Conservation (phyloP, 225 moss, liverwort and hornwort genomes). For the Neckera pumila region DNA sequence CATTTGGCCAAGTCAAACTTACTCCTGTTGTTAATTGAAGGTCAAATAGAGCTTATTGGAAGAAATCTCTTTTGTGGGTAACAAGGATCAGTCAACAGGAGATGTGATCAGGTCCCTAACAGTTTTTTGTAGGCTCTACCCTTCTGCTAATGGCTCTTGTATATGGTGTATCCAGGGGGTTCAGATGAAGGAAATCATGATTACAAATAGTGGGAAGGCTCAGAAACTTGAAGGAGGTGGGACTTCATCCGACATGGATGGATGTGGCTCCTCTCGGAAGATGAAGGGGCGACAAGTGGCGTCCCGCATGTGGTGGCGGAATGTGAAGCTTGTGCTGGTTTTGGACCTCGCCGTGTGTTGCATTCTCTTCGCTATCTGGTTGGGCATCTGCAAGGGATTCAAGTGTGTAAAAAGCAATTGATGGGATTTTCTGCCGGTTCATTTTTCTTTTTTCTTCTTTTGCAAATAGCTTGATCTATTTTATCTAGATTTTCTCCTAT, state of each 20-base stretch:
- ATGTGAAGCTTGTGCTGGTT: constrained; percentile 56
- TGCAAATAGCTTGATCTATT: constrained; percentile 1
- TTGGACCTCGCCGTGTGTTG: constrained; percentile 44
- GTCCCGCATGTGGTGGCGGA: constrained; percentile 55
- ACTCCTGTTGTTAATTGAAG: background rate
- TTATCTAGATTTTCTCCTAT: background rate
- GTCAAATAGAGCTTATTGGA: background rate
- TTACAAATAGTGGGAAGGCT: constrained; percentile 35
- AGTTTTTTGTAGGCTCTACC: background rate
- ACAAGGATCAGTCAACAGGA: background rate
- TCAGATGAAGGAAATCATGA: constrained; percentile 57
- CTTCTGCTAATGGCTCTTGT: background rate
- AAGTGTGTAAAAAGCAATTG: constrained; percentile 31
- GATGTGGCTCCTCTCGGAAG: background rate
- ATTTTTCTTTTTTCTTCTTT: background rate
- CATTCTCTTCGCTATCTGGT: constrained; percentile 50
- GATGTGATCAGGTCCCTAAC: background rate
- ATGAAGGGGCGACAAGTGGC: constrained; percentile 32
- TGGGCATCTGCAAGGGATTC: constrained; percentile 54
- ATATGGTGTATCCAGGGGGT: constrained; percentile 7
- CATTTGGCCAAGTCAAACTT: background rate
- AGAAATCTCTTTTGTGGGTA: background rate
- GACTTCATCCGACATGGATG: constrained; percentile 19
- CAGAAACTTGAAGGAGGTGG: constrained; percentile 26
- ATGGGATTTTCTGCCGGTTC: background rate